phyloP scores from a whole-genome alignment of 2,329 filamentous ascomycete species.

The Aphanocladium album region DNA sequence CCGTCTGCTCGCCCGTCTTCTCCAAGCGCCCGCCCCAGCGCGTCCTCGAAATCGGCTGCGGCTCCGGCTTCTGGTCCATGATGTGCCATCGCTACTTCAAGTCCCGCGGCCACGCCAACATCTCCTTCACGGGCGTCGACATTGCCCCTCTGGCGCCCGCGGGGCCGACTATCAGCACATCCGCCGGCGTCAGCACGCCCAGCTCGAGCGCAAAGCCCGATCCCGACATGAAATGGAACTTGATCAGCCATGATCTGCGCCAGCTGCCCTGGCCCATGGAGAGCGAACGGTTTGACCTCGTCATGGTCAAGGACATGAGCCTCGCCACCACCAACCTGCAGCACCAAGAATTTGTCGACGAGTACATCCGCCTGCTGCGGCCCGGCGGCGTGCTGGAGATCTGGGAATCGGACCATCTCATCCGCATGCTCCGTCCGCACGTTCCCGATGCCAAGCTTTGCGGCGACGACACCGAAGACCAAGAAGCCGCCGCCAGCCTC shows the following conservation, averaged over 20 bases:
- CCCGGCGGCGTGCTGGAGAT: conserved; percentile 78
- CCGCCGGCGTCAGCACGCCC: conserved; percentile 29
- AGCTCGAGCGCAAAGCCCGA: conserved; percentile 45
- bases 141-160: conserved; percentile 63
- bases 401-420: conserved; percentile 82
- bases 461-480: conserved; percentile 43
- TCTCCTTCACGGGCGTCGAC: conserved; percentile 79
- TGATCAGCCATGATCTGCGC: conserved; percentile 82
- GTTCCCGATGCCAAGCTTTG: conserved; percentile 46
- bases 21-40: conserved; percentile 63
- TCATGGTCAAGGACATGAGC: conserved; percentile 82
- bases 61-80: conserved; percentile 84
- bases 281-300: conserved; percentile 75
- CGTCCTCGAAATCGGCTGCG: conserved; percentile 83
- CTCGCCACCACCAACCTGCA: conserved; percentile 58
- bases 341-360: conserved; percentile 56
- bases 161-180: conserved; percentile 25
- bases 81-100: conserved; percentile 79
- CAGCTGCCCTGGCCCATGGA: conserved; percentile 71
- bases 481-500: conserved; percentile 62
- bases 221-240: conserved; percentile 79
- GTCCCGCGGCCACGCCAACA: conserved; percentile 59
- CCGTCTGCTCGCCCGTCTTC: conserved; percentile 67
- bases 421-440: conserved; percentile 79
- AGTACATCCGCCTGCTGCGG: conserved; percentile 70